phyloP scores from a whole-genome alignment of 176 grass and related monocot genomes.

The Themeda triandra region DNA sequence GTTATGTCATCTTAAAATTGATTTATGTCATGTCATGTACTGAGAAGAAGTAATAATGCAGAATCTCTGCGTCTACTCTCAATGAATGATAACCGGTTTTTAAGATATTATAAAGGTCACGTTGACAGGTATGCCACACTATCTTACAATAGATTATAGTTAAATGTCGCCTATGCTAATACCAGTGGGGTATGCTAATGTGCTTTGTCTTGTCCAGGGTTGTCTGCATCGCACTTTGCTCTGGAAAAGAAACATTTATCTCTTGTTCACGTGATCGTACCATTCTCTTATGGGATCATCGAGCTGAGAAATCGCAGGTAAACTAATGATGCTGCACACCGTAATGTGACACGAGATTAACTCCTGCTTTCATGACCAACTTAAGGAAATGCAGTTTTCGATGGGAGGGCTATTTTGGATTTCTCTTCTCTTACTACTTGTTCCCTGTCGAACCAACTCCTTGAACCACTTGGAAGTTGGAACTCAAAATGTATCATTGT shows the following conservation, averaged over 20 bases:
- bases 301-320: constrained; percentile 90
- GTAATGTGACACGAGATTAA: neutral
- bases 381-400: neutral
- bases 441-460: neutral
- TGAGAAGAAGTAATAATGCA: constrained; percentile 43
- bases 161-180: constrained; percentile 14
- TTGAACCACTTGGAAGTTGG: neutral
- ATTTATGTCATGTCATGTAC: constrained; percentile 20
- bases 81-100: constrained; percentile 85
- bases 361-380: neutral
- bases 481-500: neutral
- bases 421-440: neutral
- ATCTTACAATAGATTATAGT: neutral
- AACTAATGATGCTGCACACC: constrained; percentile 12
- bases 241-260: constrained; percentile 72
- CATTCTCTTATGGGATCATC: constrained; percentile 80
- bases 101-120: constrained; percentile 99
- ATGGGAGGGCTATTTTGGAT: constrained; percentile 5
- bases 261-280: constrained; percentile 91
- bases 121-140: constrained; percentile 57
- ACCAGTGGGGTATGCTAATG: constrained; percentile 6
- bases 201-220: constrained; percentile 52
- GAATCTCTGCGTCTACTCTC: constrained; percentile 93
- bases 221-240: constrained; percentile 77
- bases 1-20: constrained; percentile 1